Percentiles rank a stretch among this genome's conserved stretches.
Conservation (phyloP, 1,284 basidiomycete genomes). For the Trametes hirsuta region DNA sequence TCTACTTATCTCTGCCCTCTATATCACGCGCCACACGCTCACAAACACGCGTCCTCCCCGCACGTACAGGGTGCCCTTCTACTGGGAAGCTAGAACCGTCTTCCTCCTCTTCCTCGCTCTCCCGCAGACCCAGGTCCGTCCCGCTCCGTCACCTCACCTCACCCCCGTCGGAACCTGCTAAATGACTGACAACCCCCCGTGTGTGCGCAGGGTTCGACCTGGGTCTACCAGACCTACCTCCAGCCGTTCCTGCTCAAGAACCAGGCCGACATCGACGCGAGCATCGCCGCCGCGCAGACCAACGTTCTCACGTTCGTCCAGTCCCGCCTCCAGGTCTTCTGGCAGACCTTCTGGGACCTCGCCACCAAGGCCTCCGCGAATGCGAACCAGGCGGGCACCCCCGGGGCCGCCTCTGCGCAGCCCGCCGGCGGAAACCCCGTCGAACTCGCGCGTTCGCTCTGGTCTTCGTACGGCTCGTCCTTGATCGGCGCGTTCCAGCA, state of each 20-base stretch:
- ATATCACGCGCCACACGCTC: constrained; percentile 7
- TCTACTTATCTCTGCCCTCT: too few species aligned
- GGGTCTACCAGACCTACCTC: constrained; percentile 68
- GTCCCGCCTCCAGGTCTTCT: constrained; percentile 47
- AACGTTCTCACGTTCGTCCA: constrained; percentile 58
- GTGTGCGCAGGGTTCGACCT: constrained; percentile 66
- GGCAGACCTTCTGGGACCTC: constrained; percentile 47
- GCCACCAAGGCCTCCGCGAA: constrained; percentile 46
- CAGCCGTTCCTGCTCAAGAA: constrained; percentile 69
- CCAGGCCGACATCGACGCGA: constrained; percentile 68
- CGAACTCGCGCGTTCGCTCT: constrained; percentile 21
- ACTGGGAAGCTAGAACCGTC: constrained; percentile 72
- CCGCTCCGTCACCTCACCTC: not conserved
- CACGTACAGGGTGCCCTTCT: constrained; percentile 73
- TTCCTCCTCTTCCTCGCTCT: constrained; percentile 76
- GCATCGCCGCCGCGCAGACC: constrained; percentile 56
- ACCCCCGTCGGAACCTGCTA: not conserved
- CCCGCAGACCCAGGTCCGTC: constrained; percentile 70
- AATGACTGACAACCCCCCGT: not conserved
- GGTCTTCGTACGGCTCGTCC: constrained; percentile 24
- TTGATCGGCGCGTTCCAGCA: constrained; percentile 21
- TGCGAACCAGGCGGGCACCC: constrained; percentile 11
- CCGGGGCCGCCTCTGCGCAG: constrained; percentile 5
- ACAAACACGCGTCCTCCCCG: not conserved
- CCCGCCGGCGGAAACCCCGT: constrained; percentile 11